Percentiles rank a stretch among this genome's conserved stretches.
Conservation (phyloP, 441 rosid genomes). For the Croton setiger region DNA sequence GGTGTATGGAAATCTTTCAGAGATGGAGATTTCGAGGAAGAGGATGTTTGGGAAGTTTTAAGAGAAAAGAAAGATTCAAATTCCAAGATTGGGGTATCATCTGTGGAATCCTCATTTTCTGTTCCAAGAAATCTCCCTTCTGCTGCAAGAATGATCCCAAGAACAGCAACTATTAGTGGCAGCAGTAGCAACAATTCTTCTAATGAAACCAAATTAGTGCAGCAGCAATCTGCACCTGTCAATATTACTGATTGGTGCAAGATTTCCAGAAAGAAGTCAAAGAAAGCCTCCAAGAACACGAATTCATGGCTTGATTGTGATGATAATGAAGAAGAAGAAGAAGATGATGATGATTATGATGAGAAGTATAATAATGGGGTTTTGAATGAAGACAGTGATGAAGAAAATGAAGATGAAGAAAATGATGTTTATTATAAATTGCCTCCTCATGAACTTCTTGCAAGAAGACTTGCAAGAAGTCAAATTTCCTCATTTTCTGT, state of each 20-base stretch:
- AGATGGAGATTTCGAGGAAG: slow-evolving; percentile 75
- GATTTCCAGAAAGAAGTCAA: slow-evolving; percentile 32
- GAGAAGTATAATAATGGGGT: slow-evolving; percentile 1
- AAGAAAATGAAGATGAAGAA: slow-evolving; percentile 26
- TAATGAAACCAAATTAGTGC: slow-evolving; percentile 28
- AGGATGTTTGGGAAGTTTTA: slow-evolving; percentile 69
- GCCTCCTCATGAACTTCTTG: slow-evolving; percentile 73
- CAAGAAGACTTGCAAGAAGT: slow-evolving; percentile 54
- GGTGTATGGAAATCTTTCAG: slow-evolving; percentile 53
- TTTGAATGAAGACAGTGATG: slow-evolving; percentile 19
- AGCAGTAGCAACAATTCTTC: slow-evolving; percentile 22
- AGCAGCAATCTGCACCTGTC: slow-evolving; percentile 69
- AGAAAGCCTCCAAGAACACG: slow-evolving; percentile 26
- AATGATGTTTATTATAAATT: slow-evolving; percentile 29
- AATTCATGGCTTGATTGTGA: slow-evolving; percentile 7
- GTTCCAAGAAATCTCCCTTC: slow-evolving; percentile 33
- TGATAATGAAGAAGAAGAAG: slow-evolving; percentile 5
- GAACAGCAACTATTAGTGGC: slow-evolving; percentile 20
- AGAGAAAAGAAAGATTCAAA: slow-evolving; percentile 30
- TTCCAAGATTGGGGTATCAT: slow-evolving; percentile 22
- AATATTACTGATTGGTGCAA: slow-evolving; percentile 70
- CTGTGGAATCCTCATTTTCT: slow-evolving; percentile 25
- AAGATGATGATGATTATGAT: slow-evolving; percentile 4
- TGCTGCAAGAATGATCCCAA: slow-evolving; percentile 61
- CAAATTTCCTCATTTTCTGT: slow-evolving; percentile 69